These are phyloP conservation scores for Populus alba DNA, from an alignment of 345 rosid species.

Conservation along the genomic window DNA sequence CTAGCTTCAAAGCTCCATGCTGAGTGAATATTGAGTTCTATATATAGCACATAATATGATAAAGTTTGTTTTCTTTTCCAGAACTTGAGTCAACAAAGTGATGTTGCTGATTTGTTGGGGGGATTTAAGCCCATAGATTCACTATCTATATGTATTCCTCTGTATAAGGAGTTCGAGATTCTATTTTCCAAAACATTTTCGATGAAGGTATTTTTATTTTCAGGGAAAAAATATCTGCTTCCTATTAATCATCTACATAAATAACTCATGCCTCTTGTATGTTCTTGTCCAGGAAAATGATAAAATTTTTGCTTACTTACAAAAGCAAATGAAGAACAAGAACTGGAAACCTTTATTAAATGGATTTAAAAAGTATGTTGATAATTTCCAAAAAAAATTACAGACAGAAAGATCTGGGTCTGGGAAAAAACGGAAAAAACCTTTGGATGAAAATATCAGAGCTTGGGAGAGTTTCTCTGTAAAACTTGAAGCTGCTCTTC, in stretches of 20 bases:
- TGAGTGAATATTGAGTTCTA: not conserved
- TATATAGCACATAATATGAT: not conserved
- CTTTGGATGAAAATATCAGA: conserved; percentile 37
- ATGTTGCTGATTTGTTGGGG: conserved; percentile 86
- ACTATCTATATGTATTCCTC: conserved; percentile 55
- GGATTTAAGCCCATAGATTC: conserved; percentile 94
- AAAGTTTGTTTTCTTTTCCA: conserved; percentile 31
- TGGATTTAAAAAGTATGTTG: conserved; percentile 46
- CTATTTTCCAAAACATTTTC: conserved; percentile 54
- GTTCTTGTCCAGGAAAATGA: conserved; percentile 47
- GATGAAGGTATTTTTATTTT: conserved; percentile 42
- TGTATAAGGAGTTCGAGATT: conserved; percentile 64
- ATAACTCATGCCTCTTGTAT: conserved; percentile 24
- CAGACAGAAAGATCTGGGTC: conserved; percentile 30
- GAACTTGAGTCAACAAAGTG: conserved; percentile 99
- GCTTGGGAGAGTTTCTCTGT: conserved; percentile 53
- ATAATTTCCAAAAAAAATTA: conserved; percentile 21
- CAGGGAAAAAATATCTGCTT: not conserved
- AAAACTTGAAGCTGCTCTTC: conserved; percentile 48
- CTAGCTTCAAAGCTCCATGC: not conserved
- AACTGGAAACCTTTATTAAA: conserved; percentile 58
- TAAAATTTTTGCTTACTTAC: conserved; percentile 38
- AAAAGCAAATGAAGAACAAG: conserved; percentile 39
- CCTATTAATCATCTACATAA: conserved; percentile 8
- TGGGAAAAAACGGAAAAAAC: conserved; percentile 70